Conservation (phyloP, 495 filamentous ascomycete species). For the Talaromyces thailandensis region DNA sequence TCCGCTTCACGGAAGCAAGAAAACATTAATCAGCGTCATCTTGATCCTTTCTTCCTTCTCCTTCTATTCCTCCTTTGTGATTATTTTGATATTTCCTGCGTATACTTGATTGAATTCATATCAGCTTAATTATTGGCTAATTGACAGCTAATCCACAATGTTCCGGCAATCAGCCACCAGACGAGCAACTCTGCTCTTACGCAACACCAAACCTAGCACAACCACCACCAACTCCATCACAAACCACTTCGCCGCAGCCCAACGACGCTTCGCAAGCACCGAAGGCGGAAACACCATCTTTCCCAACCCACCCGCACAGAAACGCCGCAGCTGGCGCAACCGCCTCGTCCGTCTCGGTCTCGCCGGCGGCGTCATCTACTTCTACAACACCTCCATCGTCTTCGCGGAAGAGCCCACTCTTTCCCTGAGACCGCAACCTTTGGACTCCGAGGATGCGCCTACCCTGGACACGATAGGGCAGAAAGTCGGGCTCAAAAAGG, state of each 20-base stretch:
- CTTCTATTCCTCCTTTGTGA: not conserved
- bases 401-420: slow-evolving; percentile 73
- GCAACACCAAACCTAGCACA: slow-evolving; percentile 1
- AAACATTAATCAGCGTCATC: slow-evolving; percentile 1
- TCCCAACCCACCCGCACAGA: slow-evolving; percentile 44
- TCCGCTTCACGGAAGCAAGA: not conserved
- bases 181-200: slow-evolving; percentile 3
- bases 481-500: not conserved
- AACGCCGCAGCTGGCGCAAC: slow-evolving; percentile 75
- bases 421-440: not conserved
- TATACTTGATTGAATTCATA: not conserved
- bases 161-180: slow-evolving; percentile 5
- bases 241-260: slow-evolving; percentile 27
- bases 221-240: slow-evolving; percentile 11
- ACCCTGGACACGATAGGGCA: not conserved
- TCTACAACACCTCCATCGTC: slow-evolving; percentile 78
- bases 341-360: slow-evolving; percentile 62
- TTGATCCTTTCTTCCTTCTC: not conserved
- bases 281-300: slow-evolving; percentile 8
- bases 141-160: not conserved
- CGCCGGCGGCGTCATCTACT: slow-evolving; percentile 75
- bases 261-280: slow-evolving; percentile 64
- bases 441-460: not conserved
- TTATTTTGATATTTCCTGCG: not conserved
- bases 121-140: not conserved